A percentile compares a stretch with the other conserved stretches of the same genome.
These are phyloP conservation scores for Begonia fuchsioides DNA, from an alignment of 306 rosid genomes.

Conservation along the genomic window DNA sequence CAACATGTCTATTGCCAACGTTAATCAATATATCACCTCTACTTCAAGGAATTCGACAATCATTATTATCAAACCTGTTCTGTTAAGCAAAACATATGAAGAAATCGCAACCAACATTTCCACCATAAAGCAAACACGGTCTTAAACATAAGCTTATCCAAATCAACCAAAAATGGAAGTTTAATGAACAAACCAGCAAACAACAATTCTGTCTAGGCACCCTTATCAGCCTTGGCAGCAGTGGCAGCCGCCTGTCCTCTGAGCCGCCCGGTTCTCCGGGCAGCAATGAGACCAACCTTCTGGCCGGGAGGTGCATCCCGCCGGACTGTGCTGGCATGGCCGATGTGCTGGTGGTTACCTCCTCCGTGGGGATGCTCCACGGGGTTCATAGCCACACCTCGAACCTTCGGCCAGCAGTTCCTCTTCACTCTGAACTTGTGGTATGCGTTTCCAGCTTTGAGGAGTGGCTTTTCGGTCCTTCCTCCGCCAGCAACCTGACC, in stretches of 20 bases:
- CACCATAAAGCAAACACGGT: too few relatives aligned
- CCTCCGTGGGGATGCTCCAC: slow-evolving; percentile 95
- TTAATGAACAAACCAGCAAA: too few relatives aligned
- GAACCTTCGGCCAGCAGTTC: slow-evolving; percentile 84
- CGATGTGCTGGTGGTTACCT: slow-evolving; percentile 85
- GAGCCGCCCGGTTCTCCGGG: slow-evolving; percentile 68
- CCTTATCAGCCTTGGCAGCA: slow-evolving; percentile 55
- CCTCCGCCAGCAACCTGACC: slow-evolving; percentile 88
- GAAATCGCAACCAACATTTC: too few relatives aligned
- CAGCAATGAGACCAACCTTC: slow-evolving; percentile 83
- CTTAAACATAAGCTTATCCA: too few relatives aligned
- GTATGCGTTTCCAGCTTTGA: slow-evolving; percentile 76
- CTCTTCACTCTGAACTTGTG: slow-evolving; percentile 76
- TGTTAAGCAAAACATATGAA: too few relatives aligned
- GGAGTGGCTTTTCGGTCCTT: slow-evolving; percentile 66
- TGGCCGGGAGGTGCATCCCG: slow-evolving; percentile 81
- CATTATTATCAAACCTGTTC: slow-evolving; percentile 29
- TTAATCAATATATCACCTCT: too few relatives aligned
- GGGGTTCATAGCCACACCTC: slow-evolving; percentile 94
- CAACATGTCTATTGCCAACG: too few relatives aligned
- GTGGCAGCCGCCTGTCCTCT: slow-evolving; percentile 74
- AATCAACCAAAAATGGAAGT: too few relatives aligned
- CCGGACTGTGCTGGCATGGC: slow-evolving; percentile 65
- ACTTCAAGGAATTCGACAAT: too few relatives aligned
- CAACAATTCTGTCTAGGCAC: slow-evolving; percentile 16